Conservation (phyloP, 495 filamentous ascomycete genomes). For the Talaromyces nanjingensis region DNA sequence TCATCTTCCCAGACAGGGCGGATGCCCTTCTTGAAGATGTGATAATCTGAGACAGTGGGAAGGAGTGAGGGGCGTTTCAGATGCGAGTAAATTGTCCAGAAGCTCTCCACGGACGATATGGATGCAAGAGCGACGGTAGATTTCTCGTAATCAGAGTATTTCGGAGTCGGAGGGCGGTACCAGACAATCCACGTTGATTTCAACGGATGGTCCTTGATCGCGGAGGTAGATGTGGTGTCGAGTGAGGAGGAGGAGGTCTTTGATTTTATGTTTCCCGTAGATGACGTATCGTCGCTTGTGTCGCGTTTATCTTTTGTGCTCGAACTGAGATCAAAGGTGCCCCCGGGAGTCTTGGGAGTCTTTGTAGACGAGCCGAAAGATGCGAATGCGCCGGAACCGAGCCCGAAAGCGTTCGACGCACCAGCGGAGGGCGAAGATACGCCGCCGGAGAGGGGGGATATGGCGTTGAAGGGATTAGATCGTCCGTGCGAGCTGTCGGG, state of each 20-base stretch:
- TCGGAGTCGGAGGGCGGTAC: slow-evolving; percentile 90
- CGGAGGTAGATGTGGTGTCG: slow-evolving; percentile 16
- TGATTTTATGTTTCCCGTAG: slow-evolving; percentile 38
- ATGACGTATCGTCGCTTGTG: slow-evolving; percentile 46
- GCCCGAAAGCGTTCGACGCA: slow-evolving; percentile 86
- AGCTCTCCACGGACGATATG: slow-evolving; percentile 79
- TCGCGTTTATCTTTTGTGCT: slow-evolving; percentile 56
- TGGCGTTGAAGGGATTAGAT: slow-evolving; percentile 78
- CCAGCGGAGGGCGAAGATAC: slow-evolving; percentile 81
- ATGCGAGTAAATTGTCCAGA: slow-evolving; percentile 88
- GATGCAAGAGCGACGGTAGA: slow-evolving; percentile 79
- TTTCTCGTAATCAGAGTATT: slow-evolving; percentile 98
- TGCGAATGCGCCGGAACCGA: slow-evolving; percentile 93
- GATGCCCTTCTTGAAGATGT: slow-evolving; percentile 95
- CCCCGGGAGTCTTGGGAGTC: slow-evolving; percentile 82
- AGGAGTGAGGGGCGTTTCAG: slow-evolving; percentile 82
- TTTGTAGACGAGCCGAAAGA: slow-evolving; percentile 82
- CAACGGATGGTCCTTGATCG: slow-evolving; percentile 51
- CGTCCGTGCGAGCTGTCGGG: slow-evolving; percentile 73
- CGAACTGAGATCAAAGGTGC: slow-evolving; percentile 61
- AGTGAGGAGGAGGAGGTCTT: slow-evolving; percentile 33
- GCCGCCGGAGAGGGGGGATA: slow-evolving; percentile 60
- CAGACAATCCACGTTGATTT: slow-evolving; percentile 93
- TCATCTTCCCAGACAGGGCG: slow-evolving; percentile 98
- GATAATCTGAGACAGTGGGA: slow-evolving; percentile 93